Evolutionary conservation across 805 yeast genomes (phyloP).

Genomic region (Pichia paraexigua): DNA sequence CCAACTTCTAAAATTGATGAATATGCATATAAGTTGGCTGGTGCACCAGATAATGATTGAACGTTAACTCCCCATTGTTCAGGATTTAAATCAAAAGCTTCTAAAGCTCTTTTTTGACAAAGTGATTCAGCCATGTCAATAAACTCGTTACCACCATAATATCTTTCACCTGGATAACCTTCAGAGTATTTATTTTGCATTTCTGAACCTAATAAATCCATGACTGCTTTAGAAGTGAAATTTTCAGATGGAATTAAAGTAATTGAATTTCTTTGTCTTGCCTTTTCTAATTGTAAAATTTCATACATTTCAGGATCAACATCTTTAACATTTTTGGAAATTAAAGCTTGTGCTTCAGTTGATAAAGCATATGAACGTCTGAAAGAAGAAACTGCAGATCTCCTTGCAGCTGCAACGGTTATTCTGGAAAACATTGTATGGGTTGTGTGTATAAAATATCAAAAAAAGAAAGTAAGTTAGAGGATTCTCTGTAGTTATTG

Average conservation of each 20-base stretch:
- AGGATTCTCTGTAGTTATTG: too few species aligned
- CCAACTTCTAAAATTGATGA: conserved; percentile 83
- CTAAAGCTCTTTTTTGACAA: conserved; percentile 87
- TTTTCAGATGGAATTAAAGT: conserved; percentile 93
- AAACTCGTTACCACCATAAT: conserved; percentile 95
- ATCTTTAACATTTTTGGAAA: conserved; percentile 56
- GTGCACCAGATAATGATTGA: conserved; percentile 92
- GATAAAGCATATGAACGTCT: conserved; percentile 38
- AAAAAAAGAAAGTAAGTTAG: too few species aligned
- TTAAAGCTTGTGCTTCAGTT: conserved; percentile 40
- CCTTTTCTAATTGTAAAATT: conserved; percentile 67
- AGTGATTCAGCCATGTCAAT: conserved; percentile 85
- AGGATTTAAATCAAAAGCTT: conserved; percentile 69
- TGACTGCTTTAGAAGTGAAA: conserved; percentile 90
- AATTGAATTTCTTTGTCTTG: conserved; percentile 85
- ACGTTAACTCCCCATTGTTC: conserved; percentile 96
- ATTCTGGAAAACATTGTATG: not conserved
- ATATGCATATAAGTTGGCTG: conserved; percentile 91
- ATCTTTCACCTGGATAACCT: conserved; percentile 97
- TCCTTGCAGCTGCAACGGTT: conserved; percentile 3
- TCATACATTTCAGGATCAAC: conserved; percentile 80
- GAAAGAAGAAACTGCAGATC: conserved; percentile 1
- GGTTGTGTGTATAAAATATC: not conserved
- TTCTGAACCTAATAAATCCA: conserved; percentile 90
- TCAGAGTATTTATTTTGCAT: conserved; percentile 98